These are phyloP conservation scores for Malus fusca DNA, from an alignment of 306 rosid species.

Conservation along the genomic window DNA sequence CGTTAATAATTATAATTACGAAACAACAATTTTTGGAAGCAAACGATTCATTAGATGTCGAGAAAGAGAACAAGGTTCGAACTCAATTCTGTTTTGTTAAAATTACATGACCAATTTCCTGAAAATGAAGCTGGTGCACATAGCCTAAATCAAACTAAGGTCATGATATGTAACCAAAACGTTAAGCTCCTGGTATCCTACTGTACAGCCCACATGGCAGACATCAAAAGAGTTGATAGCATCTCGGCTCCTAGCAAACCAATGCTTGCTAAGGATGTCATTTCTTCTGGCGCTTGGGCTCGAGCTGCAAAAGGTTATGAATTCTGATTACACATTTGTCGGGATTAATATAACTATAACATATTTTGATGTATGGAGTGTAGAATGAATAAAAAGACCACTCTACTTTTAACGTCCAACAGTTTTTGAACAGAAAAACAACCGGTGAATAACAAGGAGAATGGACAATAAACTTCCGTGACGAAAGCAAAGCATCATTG, in stretches of 20 bases:
- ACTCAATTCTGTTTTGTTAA: conserved; percentile 4
- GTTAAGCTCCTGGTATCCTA: conserved; percentile 30
- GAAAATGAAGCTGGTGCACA: conserved; percentile 25
- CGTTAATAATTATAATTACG: background rate
- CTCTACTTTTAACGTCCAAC: background rate
- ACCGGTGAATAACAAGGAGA: background rate
- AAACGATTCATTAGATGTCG: background rate
- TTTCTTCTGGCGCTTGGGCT: conserved; percentile 68
- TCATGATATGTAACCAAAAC: conserved; percentile 10
- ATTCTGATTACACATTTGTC: background rate
- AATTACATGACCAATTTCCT: conserved; percentile 11
- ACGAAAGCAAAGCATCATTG: background rate
- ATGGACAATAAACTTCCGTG: background rate
- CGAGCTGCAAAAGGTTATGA: conserved; percentile 40
- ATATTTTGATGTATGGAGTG: background rate
- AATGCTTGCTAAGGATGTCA: conserved; percentile 15
- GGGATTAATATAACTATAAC: background rate
- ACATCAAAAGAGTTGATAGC: conserved; percentile 17
- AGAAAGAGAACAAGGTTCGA: conserved; percentile 20
- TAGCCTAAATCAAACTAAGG: conserved; percentile 34
- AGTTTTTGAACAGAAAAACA: background rate
- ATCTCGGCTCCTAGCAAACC: conserved; percentile 1
- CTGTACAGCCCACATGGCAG: conserved; percentile 33
- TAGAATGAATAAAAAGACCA: background rate
- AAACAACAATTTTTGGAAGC: background rate